Base-by-base conservation (phyloP, 495 filamentous ascomycete species). In the Sporormia fimetaria region DNA sequence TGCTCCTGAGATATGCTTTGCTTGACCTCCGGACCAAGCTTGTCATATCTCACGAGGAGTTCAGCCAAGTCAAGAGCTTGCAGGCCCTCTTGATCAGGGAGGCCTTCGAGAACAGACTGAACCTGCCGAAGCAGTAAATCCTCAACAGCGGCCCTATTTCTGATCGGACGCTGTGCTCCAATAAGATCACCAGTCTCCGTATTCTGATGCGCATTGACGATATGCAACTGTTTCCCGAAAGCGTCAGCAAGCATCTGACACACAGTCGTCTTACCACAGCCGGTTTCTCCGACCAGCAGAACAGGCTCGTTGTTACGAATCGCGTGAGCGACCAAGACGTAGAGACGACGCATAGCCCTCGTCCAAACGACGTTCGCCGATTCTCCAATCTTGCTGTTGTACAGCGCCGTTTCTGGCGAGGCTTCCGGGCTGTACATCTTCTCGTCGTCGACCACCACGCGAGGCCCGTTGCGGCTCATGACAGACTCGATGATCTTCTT, bases 111-210 rank as follows among this genome's bases (percentile, higher is more conserved):
- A 51, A 69, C 62, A 23, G 57, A 53, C 21, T 64, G 49, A 8
- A 95, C 60, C 58, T 87, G 79, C 29, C 70, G 63, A 4, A 60
- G 57, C 17, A 99, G 65, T 16, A 78, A 61, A 17, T 73, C 68
- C 37, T 85, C 66, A 26, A 88, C 72, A 7, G 70, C 71, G 28
- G 76, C 70, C 29, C 87, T 74, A 52, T 94, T 94, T 47, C 92
- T 71, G 25, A 95, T 75, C 4, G 92, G 92, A 43, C 92, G 66
- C 61, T 96, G 92, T 3, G 90, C 85, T 40, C 92, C 92, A 47
- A 99, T 95, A 11, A 99, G 71, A 62, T 99, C 92, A 6, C 92
- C 87, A 1, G 90, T 94, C 59, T 99, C 92, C 7, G 88, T 79
- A 47, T 95, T 99, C 49, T 94, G 86, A 58, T 99, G 92, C 6